Base-by-base conservation (phyloP, 768 basidiomycete species). In the Russula vinacea region DNA sequence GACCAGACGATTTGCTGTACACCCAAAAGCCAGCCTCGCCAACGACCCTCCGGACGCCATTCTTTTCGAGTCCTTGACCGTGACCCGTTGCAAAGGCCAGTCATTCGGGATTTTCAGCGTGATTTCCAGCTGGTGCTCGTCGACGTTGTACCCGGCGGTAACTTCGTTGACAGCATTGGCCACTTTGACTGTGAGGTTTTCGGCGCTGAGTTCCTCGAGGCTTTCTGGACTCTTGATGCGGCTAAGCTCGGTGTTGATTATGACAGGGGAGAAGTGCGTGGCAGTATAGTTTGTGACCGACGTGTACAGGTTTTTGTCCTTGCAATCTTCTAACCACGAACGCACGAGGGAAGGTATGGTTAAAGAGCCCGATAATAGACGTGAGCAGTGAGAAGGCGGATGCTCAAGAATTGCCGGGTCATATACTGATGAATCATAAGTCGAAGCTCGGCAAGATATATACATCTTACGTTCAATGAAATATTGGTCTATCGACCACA, bases 101-200 rank as follows among this genome's bases (percentile, higher is more conserved):
- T 98, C 96, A 2, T 75, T 72, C 6, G 97, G 97, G 33, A 98
- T 85, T 69, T 87, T 84, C 66, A 98, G 77, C 44, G 82, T 85
- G 62, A 99, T 86, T 76, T 98, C 96, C 68, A 99, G 83, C 56
- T 87, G 83, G 72, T 98, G 92, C 50, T 99, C 97, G 73, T 99
- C 97, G 1, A 99, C 89, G 37, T 83, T 78, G 71, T 96, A 99
- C 19, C 84, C 81, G 11, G 88, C 92, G 1, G 84, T 84, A 49
- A 97, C 90, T 74, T 98, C 97, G 65, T 88, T 86, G 26, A 86
- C 82, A 2, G 83, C 82, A 39, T 74, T 76, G 0, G 86, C 82
- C 24, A 97, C 88, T 70, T 91, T 93, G 74, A 98, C 78, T 10
- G 82, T 83, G 63, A 98, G 76, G 64, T 86, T 89, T 67, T 95